A percentile compares a stretch with the other conserved stretches of the same genome.
Evolutionary conservation across 352 stramenopile species (phyloP).

Genomic region (Pythium oligandrum): DNA sequence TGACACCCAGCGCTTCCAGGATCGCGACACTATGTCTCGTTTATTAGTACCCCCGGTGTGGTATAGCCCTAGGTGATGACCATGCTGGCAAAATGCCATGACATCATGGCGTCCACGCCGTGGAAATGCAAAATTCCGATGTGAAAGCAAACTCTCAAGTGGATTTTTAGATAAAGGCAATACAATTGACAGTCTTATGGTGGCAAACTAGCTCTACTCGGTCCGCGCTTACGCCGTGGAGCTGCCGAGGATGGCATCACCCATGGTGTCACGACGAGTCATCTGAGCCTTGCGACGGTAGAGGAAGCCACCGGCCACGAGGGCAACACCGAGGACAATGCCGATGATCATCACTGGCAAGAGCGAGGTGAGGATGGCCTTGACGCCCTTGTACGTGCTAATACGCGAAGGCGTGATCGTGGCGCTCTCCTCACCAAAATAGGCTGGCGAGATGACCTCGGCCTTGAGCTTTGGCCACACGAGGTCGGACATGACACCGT

Average conservation of each 20-base stretch:
- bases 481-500: conserved; percentile 54
- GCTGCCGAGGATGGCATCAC: conserved; percentile 6
- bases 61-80: too few species aligned
- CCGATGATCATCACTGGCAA: conserved; percentile 57
- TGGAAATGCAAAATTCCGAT: too few species aligned
- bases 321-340: conserved; percentile 33
- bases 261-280: conserved; percentile 1
- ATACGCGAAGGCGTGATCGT: conserved; percentile 33
- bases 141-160: too few species aligned
- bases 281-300: conserved; percentile 27
- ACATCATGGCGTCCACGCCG: conserved; percentile 5
- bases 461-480: conserved; percentile 43
- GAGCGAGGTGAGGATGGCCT: conserved; percentile 38
- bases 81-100: conserved; percentile 3
- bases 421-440: conserved; percentile 51
- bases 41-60: too few species aligned
- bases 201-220: too few species aligned
- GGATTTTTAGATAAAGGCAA: too few species aligned
- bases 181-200: too few species aligned
- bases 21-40: too few species aligned
- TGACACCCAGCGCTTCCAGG: too few species aligned
- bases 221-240: too few species aligned
- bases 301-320: conserved; percentile 37
- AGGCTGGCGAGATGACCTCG: conserved; percentile 57
- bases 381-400: conserved; percentile 46